Conservation (phyloP, 2,329 filamentous ascomycete species). For the Arachnomyces sp. region DNA sequence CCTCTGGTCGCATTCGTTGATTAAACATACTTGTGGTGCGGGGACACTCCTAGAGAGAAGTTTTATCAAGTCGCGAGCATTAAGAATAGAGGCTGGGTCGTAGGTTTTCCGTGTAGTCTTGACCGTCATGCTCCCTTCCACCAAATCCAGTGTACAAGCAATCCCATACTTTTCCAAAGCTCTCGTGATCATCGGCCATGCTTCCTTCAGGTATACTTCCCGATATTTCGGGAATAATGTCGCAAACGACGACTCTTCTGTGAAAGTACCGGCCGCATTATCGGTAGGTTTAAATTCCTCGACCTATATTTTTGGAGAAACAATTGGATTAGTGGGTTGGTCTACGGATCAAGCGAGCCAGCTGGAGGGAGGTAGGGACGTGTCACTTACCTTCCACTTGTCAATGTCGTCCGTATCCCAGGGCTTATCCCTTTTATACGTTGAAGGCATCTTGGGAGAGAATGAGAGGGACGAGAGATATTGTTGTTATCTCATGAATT, state of each 20-base stretch:
- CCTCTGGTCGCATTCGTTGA: neutral
- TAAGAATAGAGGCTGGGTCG: constrained; percentile 87
- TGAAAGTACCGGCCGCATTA: constrained; percentile 76
- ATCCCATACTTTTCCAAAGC: constrained; percentile 81
- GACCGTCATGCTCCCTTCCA: constrained; percentile 94
- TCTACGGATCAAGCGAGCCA: neutral
- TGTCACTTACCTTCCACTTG: constrained; percentile 68
- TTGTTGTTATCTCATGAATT: too few species aligned
- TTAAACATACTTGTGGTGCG: constrained; percentile 57
- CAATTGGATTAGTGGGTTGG: constrained; percentile 3
- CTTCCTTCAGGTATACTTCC: constrained; percentile 84
- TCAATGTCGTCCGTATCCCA: constrained; percentile 97
- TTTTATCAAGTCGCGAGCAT: constrained; percentile 90
- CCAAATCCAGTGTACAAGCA: constrained; percentile 83
- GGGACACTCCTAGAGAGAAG: constrained; percentile 85
- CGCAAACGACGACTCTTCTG: constrained; percentile 83
- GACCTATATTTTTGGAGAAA: constrained; percentile 39
- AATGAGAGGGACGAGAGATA: too few species aligned
- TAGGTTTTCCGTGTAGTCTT: constrained; percentile 88
- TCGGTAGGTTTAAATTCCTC: constrained; percentile 79
- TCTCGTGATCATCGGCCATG: constrained; percentile 85
- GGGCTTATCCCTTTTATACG: constrained; percentile 79
- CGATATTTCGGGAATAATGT: constrained; percentile 90
- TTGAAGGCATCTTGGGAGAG: constrained; percentile 65
- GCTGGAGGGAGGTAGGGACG: neutral